These are phyloP conservation scores for Tausonia pullulans DNA, from an alignment of 1,284 basidiomycete species.

Conservation along the genomic window DNA sequence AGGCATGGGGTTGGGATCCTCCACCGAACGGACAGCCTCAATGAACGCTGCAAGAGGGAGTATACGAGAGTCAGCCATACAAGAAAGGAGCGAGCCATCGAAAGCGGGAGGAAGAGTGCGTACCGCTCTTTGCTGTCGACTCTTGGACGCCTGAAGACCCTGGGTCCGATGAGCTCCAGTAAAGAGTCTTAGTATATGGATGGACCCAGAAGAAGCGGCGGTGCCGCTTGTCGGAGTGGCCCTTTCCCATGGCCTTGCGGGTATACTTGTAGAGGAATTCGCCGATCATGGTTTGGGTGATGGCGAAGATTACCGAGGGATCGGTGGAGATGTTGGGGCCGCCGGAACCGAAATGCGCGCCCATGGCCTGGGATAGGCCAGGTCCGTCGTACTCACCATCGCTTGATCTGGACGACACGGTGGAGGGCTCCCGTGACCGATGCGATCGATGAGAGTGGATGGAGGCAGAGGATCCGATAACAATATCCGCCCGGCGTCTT, in stretches of 20 bases:
- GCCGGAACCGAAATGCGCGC: slow-evolving; percentile 16
- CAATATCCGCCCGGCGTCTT: slow-evolving; percentile 25
- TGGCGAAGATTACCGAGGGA: slow-evolving; percentile 79
- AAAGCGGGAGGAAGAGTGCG: slow-evolving; percentile 32
- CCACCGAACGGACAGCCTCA: slow-evolving; percentile 74
- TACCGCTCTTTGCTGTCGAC: slow-evolving; percentile 92
- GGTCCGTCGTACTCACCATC: slow-evolving; percentile 21
- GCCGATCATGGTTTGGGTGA: slow-evolving; percentile 99
- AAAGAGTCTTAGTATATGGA: slow-evolving; percentile 94
- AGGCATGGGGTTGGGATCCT: slow-evolving; percentile 86
- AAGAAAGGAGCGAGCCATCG: neutral
- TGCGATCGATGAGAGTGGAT: slow-evolving; percentile 19
- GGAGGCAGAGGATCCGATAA: slow-evolving; percentile 16
- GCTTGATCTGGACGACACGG: slow-evolving; percentile 27
- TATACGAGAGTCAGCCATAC: neutral
- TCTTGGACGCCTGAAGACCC: slow-evolving; percentile 75
- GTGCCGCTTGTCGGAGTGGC: slow-evolving; percentile 81
- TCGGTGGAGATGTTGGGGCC: slow-evolving; percentile 48
- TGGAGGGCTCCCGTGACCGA: slow-evolving; percentile 20
- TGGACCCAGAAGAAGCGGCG: slow-evolving; percentile 99
- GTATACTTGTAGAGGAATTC: slow-evolving; percentile 99
- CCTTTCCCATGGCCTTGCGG: slow-evolving; percentile 77
- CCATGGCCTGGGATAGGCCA: slow-evolving; percentile 18
- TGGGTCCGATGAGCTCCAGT: slow-evolving; percentile 93
- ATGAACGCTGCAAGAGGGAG: slow-evolving; percentile 71